Percentiles rank a stretch among this genome's conserved stretches.
These are phyloP conservation scores for Tirmania nivea DNA, from an alignment of 495 filamentous ascomycete species.

Conservation along the genomic window DNA sequence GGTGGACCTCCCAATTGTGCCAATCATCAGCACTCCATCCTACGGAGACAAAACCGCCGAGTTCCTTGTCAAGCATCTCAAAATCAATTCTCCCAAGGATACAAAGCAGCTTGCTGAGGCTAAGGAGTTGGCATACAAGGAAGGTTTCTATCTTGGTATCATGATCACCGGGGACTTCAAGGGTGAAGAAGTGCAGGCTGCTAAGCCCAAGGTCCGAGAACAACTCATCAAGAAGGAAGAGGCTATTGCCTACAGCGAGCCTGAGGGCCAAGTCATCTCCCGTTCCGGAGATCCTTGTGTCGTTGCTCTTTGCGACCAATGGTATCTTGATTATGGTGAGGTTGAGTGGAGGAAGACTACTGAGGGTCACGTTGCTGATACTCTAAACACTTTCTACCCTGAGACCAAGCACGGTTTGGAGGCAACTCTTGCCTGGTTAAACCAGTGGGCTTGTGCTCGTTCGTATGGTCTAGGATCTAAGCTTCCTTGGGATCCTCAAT, in stretches of 20 bases:
- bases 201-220: slow-evolving; percentile 67
- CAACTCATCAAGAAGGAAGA: slow-evolving; percentile 56
- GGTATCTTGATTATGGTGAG: slow-evolving; percentile 92
- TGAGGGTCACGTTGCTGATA: slow-evolving; percentile 47
- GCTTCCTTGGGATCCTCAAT: slow-evolving; percentile 81
- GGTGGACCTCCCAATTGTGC: slow-evolving; percentile 67
- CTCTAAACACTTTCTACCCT: slow-evolving; percentile 51
- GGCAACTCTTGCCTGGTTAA: slow-evolving; percentile 70
- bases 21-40: slow-evolving; percentile 75
- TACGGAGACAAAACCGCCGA: slow-evolving; percentile 72
- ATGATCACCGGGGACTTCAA: slow-evolving; percentile 81
- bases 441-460: slow-evolving; percentile 84
- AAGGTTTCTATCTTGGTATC: slow-evolving; percentile 89
- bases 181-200: slow-evolving; percentile 62
- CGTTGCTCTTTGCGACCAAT: slow-evolving; percentile 84
- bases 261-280: slow-evolving; percentile 67
- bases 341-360: slow-evolving; percentile 55
- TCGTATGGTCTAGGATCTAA: slow-evolving; percentile 85
- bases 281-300: slow-evolving; percentile 77
- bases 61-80: slow-evolving; percentile 70
- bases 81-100: slow-evolving; percentile 93
- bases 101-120: slow-evolving; percentile 72
- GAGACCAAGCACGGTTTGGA: slow-evolving; percentile 72
- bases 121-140: slow-evolving; percentile 90
- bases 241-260: slow-evolving; percentile 83